Base-by-base conservation (phyloP, 208 protist genomes). In the Leishmania arabica region DNA sequence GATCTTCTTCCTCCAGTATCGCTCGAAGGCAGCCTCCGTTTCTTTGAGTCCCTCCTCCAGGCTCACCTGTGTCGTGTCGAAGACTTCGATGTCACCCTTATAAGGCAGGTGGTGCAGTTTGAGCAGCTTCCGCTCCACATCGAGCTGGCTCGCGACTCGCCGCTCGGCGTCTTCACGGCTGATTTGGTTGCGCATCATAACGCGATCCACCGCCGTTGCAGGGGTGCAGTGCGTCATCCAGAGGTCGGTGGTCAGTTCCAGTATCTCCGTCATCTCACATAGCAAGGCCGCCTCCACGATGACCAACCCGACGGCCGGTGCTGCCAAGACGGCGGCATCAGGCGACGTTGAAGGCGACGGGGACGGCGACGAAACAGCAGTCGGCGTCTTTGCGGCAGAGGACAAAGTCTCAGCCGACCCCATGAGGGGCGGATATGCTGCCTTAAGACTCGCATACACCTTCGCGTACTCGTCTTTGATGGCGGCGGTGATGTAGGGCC, bases 201-300 rank as follows among this genome's bases (percentile, higher is more conserved):
- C 71, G 31, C 93, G 91, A 45, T 71, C 54, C 17, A 94, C 79
- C 3, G 93, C 91, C 27, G 81, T 88, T 3, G 3, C 65, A 17
- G 56, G 79, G 27, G 80, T 79, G 79, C 93, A 96, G 79, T 85
- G 83, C 69, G 90, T 96, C 75, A 93, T 78, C 91, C 93, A 96
- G 4, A 95, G 37, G 73, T 96, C 91, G 0, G 85, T 91, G 40
- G 90, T 92, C 27, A 87, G n/a, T 42, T 21, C 13, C 62, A 86
- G 65, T 64, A 79, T 77, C 45, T 72, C 77, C 3, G 71, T 34
- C 77, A 91, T 89, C 49, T 96, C 88, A 64, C 92, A 84, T n/a
- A 96, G 87, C 74, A 95, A 84, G 21, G 91, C 93, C 0, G 93
- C 93, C 71, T 96, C 90, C 0, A 96, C n/a, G 24, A 96, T 81